Conservation (phyloP, 73 alveolate species). For the Symbiodinium pilosum region DNA sequence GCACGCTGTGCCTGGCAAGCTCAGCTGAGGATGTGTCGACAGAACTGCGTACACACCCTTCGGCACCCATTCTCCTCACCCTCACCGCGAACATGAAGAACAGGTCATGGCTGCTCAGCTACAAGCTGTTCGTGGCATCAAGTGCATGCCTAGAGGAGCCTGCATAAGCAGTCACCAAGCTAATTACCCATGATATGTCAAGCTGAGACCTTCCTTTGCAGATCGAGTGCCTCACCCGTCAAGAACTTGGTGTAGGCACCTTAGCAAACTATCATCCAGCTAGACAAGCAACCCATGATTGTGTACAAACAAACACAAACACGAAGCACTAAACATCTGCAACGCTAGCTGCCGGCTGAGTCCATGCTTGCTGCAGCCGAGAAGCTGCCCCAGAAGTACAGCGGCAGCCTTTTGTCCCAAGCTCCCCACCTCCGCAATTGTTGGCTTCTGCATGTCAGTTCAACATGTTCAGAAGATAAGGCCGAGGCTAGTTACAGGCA, state of each 20-base stretch:
- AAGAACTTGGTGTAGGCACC: constrained; percentile 92
- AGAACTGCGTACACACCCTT: neutral
- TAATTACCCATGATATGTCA: neutral
- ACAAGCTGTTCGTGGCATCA: neutral
- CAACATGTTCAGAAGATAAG: no score
- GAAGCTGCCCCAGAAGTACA: constrained; percentile 46
- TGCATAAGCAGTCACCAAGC: neutral
- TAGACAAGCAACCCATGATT: no score
- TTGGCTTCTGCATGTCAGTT: neutral
- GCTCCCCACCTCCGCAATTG: constrained; percentile 2
- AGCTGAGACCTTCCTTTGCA: no score
- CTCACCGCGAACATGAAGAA: no score
- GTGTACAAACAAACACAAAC: no score
- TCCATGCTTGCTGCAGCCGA: neutral
- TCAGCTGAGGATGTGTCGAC: neutral
- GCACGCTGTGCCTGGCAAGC: constrained; percentile 70
- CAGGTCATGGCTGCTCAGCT: neutral
- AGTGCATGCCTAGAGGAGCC: neutral
- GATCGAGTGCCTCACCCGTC: constrained; percentile 56
- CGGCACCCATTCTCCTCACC: no score
- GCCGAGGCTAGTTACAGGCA: no score
- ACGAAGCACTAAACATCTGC: no score
- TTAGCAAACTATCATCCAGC: no score
- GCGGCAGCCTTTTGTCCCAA: constrained; percentile 67
- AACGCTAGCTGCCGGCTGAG: no score